A percentile compares a stretch with the other conserved stretches of the same genome.
phyloP scores from a whole-genome alignment of 768 basidiomycete genomes.

The Botryobasidium botryosum region DNA sequence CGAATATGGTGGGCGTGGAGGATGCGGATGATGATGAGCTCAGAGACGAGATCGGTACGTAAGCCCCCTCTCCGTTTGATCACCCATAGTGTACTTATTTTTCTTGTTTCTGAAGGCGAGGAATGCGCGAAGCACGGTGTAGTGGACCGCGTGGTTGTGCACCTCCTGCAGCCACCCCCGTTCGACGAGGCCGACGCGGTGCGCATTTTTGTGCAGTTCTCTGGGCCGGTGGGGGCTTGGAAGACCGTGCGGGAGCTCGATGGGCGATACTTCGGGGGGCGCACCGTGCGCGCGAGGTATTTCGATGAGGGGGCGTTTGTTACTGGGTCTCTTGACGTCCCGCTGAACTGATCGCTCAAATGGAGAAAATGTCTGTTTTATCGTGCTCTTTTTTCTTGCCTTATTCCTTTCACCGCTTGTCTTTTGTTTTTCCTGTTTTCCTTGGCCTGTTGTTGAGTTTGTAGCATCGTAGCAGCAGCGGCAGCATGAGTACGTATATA shows the following conservation, averaged over 20 bases:
- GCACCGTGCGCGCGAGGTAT: conserved; percentile 66
- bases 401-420: too few species aligned
- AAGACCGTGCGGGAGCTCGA: conserved; percentile 88
- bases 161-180: conserved; percentile 53
- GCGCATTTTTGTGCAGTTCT: conserved; percentile 81
- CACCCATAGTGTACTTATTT: not conserved
- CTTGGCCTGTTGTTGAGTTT: too few species aligned
- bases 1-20: conserved; percentile 74
- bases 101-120: conserved; percentile 36
- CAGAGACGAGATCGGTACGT: conserved; percentile 71
- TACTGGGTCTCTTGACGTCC: not conserved
- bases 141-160: conserved; percentile 79
- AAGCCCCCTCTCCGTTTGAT: not conserved
- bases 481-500: too few species aligned
- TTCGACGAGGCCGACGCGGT: conserved; percentile 60
- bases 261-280: conserved; percentile 82
- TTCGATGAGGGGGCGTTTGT: conserved; percentile 42
- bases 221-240: conserved; percentile 88
- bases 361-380: too few species aligned
- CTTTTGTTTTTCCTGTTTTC: too few species aligned
- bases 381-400: too few species aligned
- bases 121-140: conserved; percentile 85
- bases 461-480: too few species aligned
- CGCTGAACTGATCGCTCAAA: too few species aligned
- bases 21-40: conserved; percentile 76